Base-by-base conservation (phyloP, 192 early-diverging fungal genomes). In the Pecoramyces ruminantium region DNA sequence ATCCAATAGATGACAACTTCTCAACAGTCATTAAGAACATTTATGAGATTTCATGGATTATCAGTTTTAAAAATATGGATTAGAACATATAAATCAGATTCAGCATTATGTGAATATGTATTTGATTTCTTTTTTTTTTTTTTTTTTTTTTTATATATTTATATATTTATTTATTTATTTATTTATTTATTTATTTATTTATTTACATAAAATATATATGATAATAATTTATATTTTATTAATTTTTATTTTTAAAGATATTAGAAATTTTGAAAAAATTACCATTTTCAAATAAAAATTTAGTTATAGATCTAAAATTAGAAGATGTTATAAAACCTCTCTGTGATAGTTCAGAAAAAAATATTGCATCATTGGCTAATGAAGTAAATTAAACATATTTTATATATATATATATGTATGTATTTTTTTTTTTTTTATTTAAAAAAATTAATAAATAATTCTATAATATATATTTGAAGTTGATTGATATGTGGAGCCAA, bases 61-160 rank as follows among this genome's bases (percentile, higher is more conserved):
- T 87, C 88, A 15, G 91, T 97, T 78, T 83, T 96, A 42, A 95
- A 95, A 83, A 87, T 86, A 67, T 92, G 93, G 51, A 67, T 67
- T n/a, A 67, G 51, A n/a, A 67, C 51, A 0, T 67, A 67, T n/a
- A 67, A 67, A 67, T 67, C 51, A 11, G 51, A 67, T 9, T 11
- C 25, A 9, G 25, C 51, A 67, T n/a, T 67, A n/a, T 67, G 51
- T n/a, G 51, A 67, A 67, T 67, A 67, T 67, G 51, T 67, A 51
- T 21, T 3, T 34, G 3, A 34, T 34, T 34, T 34, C n/a, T n/a
- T n/a, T n/a, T n/a, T n/a, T n/a, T n/a, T n/a, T n/a, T n/a, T n/a
- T n/a, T n/a, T n/a, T n/a, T n/a, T n/a, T n/a, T n/a, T n/a, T n/a
- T n/a, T n/a, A n/a, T n/a, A n/a, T n/a, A n/a, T n/a, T n/a, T n/a